Base-by-base conservation (phyloP, 106 monocot genomes). In the Dendrobium officinale region DNA sequence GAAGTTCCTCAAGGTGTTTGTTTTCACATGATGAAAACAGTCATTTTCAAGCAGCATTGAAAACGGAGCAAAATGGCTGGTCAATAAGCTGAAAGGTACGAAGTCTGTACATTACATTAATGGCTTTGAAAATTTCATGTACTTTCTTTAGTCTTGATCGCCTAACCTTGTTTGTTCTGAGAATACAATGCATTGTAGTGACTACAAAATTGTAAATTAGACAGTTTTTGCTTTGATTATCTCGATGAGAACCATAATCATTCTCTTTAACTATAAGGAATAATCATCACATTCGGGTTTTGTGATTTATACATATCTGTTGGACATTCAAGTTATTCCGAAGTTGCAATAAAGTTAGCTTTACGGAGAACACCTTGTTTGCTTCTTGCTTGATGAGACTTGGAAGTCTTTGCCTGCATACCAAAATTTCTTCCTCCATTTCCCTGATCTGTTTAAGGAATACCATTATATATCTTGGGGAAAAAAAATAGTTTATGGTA, bases 31-130 rank as follows among this genome's bases (percentile, higher is more conserved):
- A 29, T 75, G 40, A 59, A 47, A 77, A n/a, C 84, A 95, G 95
- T 92, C 92, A 82, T 47, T 95, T 67, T 92, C 92, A 27, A 90
- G 41, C 78, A 88, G 87, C 87, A 95, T 95, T 68, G 89, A 88
- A 87, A 87, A 80, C 22, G 87, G 92, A 76, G 82, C 95, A 81
- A 92, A 89, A 92, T 95, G 95, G 92, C 79, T 95, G 77, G 90
- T 95, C 81, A 95, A 95, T 80, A 95, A 95, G 82, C 47, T 95
- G 42, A 95, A 95, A 95, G 95, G 95, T 94, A 55, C 17, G 42
- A 1, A 22, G 80, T 48, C 33, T 10, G 13, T 55, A 55, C 77
- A 56, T 81, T 55, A 55, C 77, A 56, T 81, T 22, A 72, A 67
- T 67, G 45, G 22, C 67, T 29, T 51, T 55, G 5, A 17, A 0